Conservation (phyloP, 1,284 basidiomycete species). For the Ustilago bromivora region DNA sequence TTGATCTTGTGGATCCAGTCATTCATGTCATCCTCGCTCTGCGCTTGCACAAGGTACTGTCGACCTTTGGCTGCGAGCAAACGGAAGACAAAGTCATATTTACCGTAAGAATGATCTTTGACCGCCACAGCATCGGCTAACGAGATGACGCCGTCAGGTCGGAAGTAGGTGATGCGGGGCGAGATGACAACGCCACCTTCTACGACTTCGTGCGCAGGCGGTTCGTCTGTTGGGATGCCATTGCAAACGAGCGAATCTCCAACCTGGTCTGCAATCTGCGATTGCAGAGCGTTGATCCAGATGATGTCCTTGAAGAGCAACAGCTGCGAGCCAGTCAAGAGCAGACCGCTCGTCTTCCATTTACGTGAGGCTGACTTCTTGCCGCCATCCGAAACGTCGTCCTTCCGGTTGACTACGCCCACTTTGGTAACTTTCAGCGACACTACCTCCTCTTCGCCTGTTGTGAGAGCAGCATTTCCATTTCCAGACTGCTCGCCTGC, state of each 20-base stretch:
- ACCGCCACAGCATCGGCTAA: conserved; percentile 71
- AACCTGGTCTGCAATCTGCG: conserved; percentile 72
- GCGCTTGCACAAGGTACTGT: conserved; percentile 83
- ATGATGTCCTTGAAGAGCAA: conserved; percentile 88
- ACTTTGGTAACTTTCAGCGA: conserved; percentile 83
- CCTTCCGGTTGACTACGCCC: conserved; percentile 83
- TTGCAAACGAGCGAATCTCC: conserved; percentile 50
- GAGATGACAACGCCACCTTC: conserved; percentile 70
- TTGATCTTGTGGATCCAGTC: conserved; percentile 94
- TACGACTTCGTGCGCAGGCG: conserved; percentile 17
- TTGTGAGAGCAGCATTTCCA: conserved; percentile 1
- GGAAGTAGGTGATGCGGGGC: conserved; percentile 76
- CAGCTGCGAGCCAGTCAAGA: conserved; percentile 89
- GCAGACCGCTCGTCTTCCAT: conserved; percentile 87
- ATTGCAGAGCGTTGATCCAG: conserved; percentile 75
- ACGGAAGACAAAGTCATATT: conserved; percentile 82
- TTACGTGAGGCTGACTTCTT: conserved; percentile 82
- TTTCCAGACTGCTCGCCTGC: conserved; percentile 20
- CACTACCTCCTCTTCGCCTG: conserved; percentile 51
- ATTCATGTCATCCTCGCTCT: conserved; percentile 82
- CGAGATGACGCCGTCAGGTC: conserved; percentile 87
- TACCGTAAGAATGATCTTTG: conserved; percentile 53
- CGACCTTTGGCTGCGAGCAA: conserved; percentile 76
- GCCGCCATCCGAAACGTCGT: conserved; percentile 78
- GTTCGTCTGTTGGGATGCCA: conserved; percentile 33